phyloP scores from a whole-genome alignment of 2,329 filamentous ascomycete species.

The Orbilia oligospora region DNA sequence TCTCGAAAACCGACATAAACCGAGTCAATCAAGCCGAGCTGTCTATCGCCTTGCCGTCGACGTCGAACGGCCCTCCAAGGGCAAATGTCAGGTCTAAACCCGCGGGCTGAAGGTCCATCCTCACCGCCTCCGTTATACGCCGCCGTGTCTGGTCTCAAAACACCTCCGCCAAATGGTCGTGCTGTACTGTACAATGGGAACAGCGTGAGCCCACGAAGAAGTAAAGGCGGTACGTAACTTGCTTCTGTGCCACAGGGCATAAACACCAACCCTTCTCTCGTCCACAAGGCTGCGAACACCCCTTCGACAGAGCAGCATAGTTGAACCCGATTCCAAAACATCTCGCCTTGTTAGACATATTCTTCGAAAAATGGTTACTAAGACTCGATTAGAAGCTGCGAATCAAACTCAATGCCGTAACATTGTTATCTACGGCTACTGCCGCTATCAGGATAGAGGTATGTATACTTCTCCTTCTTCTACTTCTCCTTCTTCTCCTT shows the following conservation, averaged over 20 bases:
- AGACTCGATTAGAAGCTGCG: conserved; percentile 64
- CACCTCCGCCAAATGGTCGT: conserved; percentile 58
- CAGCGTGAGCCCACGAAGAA: conserved; percentile 58
- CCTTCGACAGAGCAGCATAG: conserved; percentile 16
- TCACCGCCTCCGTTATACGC: conserved; percentile 59
- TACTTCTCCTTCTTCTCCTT: not conserved
- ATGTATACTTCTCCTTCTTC: conserved; percentile 37
- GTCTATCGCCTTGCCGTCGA: conserved; percentile 48
- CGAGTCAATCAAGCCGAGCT: conserved; percentile 11
- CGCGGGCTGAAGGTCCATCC: conserved; percentile 60
- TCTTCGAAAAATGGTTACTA: conserved; percentile 40
- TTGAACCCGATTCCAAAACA: not conserved
- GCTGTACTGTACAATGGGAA: conserved; percentile 58
- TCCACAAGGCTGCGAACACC: not conserved
- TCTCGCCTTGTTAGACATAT: not conserved
- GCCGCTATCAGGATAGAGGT: conserved; percentile 90
- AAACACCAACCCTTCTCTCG: conserved; percentile 11
- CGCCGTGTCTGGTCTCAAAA: conserved; percentile 59
- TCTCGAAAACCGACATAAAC: not conserved
- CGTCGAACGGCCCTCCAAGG: conserved; percentile 57
- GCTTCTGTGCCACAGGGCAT: conserved; percentile 36
- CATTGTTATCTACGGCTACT: conserved; percentile 92
- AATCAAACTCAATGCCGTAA: conserved; percentile 94
- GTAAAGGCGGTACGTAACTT: conserved; percentile 58
- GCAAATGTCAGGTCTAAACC: conserved; percentile 60